These are phyloP conservation scores for Cerrena zonata DNA, from an alignment of 1,284 basidiomycete species.

Conservation along the genomic window DNA sequence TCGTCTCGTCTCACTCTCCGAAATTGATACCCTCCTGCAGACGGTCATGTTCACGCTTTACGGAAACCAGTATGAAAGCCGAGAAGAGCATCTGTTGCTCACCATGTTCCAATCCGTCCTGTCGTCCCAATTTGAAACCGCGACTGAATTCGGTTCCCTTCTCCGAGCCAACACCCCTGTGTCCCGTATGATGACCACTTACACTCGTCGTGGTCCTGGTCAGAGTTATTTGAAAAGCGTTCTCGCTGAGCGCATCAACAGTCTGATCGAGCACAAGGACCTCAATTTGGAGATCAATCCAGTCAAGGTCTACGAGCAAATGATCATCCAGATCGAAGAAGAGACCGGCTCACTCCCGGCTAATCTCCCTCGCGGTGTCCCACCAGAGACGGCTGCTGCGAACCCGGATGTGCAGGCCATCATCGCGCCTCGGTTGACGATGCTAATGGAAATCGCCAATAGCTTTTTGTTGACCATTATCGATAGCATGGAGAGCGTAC, in stretches of 20 bases:
- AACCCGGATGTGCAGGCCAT: slow-evolving; percentile 95
- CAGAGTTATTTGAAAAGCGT: slow-evolving; percentile 97
- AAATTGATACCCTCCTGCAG: slow-evolving; percentile 97
- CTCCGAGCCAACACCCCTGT: slow-evolving; percentile 97
- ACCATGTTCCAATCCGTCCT: slow-evolving; percentile 99
- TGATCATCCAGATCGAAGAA: slow-evolving; percentile 97
- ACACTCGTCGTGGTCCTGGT: slow-evolving; percentile 94
- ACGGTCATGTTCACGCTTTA: slow-evolving; percentile 99
- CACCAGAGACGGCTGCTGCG: slow-evolving; percentile 88
- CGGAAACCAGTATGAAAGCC: slow-evolving; percentile 98
- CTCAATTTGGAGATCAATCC: slow-evolving; percentile 98
- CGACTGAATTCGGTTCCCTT: slow-evolving; percentile 94
- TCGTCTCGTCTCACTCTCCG: slow-evolving; percentile 90
- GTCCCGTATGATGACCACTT: slow-evolving; percentile 99
- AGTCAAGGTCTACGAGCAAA: slow-evolving; percentile 97
- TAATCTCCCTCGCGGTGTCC: slow-evolving; percentile 85
- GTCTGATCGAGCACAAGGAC: slow-evolving; percentile 96
- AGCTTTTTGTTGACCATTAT: slow-evolving; percentile 97
- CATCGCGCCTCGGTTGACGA: slow-evolving; percentile 90
- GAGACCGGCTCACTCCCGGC: slow-evolving; percentile 87
- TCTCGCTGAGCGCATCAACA: slow-evolving; percentile 94
- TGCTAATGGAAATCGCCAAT: slow-evolving; percentile 99
- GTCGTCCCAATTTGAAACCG: slow-evolving; percentile 96
- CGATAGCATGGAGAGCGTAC: slow-evolving; percentile 93
- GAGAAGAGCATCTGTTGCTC: slow-evolving; percentile 95